Base-by-base conservation (phyloP, 306 rosid species). In the Ziziphus jujuba region DNA sequence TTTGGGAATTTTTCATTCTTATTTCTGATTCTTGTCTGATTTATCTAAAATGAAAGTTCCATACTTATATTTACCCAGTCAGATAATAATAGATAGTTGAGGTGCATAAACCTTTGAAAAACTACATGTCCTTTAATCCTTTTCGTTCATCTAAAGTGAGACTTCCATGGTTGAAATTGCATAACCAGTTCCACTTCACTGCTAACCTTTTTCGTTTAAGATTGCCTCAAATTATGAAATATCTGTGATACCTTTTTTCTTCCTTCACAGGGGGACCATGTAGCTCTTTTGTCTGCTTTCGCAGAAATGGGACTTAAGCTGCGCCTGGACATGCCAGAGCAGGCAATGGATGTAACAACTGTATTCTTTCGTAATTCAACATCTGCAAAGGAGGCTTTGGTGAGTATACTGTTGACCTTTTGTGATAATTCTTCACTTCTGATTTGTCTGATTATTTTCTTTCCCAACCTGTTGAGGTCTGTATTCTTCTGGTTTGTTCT, bases 231-330 rank as follows among this genome's bases (percentile, higher is more conserved):
- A n/a, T n/a, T n/a, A n/a, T n/a, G n/a, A 67, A 55, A 40, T 7
- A 60, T 71, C 51, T 66, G 54, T 74, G 24, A 22, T 45, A 57
- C 47, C 54, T 59, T 65, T 38, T 69, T 74, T 66, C 44, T 77
- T 48, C 58, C 63, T 50, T 75, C 80, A 63, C 71, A 95, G 99
- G 97, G 97, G 74, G 99, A 95, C 80, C 89, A 88, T 0, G 97
- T 85, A 62, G 96, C 99, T 63, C 95, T 95, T 79, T 77, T 95
- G 68, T 95, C 99, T 15, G 93, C 99, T 71, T 91, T 95, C 62
- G 82, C 96, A 21, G 97, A 95, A 81, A 95, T 95, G 99, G 99
- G 99, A 72, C 96, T 95, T 17, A 95, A 85, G 85, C 80, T 90
- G 77, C 87, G 95, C 23, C 82, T 95, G 67, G 97, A 95, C 82